phyloP scores from a whole-genome alignment of 495 filamentous ascomycete genomes.

The Neurospora sp. region DNA sequence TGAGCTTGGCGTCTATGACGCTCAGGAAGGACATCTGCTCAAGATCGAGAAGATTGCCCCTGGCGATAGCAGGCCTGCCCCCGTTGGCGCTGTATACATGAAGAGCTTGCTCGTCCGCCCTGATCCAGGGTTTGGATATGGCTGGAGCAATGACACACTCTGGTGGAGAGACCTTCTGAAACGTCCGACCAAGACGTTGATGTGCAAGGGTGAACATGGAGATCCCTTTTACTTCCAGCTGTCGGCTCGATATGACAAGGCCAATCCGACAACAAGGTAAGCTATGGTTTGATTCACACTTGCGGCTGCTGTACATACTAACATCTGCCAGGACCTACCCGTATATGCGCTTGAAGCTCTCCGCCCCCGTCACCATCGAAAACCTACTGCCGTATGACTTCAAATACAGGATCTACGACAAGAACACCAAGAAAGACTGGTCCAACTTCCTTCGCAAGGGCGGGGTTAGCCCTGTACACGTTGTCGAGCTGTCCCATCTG shows the following conservation, averaged over 20 bases:
- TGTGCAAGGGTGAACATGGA: conserved; percentile 73
- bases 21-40: conserved; percentile 76
- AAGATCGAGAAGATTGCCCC: conserved; percentile 98
- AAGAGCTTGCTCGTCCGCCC: conserved; percentile 87
- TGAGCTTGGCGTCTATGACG: conserved; percentile 87
- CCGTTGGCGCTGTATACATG: conserved; percentile 83
- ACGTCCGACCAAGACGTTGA: conserved; percentile 70
- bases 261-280: conserved; percentile 66
- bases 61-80: conserved; percentile 81
- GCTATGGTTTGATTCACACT: not conserved
- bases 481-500: conserved; percentile 89
- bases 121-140: conserved; percentile 93
- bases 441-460: conserved; percentile 95
- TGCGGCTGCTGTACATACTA: conserved; percentile 6
- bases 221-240: conserved; percentile 96
- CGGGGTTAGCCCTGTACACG: conserved; percentile 91
- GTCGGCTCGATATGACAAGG: conserved; percentile 70
- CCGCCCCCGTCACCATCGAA: conserved; percentile 85
- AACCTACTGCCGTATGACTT: conserved; percentile 95
- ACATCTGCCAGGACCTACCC: conserved; percentile 60
- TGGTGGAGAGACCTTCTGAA: conserved; percentile 89
- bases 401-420: conserved; percentile 98
- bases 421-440: conserved; percentile 96
- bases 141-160: conserved; percentile 79
- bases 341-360: conserved; percentile 85